Base-by-base conservation (phyloP, 2,329 filamentous ascomycete species). In the Colletotrichum shisoi region DNA sequence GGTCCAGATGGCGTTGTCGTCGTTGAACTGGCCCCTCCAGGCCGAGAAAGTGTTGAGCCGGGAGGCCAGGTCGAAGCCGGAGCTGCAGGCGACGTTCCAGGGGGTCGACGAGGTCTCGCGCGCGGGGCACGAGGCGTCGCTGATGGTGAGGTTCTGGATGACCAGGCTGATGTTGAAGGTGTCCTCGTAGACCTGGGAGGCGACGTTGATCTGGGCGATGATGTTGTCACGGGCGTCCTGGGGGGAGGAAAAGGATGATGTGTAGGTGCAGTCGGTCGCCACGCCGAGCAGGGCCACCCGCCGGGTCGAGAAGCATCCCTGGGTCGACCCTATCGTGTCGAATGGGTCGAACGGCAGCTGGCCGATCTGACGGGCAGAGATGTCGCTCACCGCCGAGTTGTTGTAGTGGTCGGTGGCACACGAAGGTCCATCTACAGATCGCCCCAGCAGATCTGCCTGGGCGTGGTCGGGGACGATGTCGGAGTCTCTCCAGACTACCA, bases 261-360 rank as follows among this genome's bases (percentile, higher is more conserved):
- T 91, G 74, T 96, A 97, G 6, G 87, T 89, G 79, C 93, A 97
- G 76, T 97, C 93, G 0, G 92, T 93, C 4, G 92, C 93, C 24
- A 97, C 86, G n/a, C 94, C 94, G n/a, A 97, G 85, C 48, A 96
- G 82, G 0, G 94, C 93, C 37, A 97, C 91, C 75, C 90, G 92
- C 69, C 92, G 86, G 4, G 91, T 91, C 1, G 84, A 87, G 7
- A 93, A 93, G 74, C 93, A 97, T 56, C 94, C 94, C 5, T 79
- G 74, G 0, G 90, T 91, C 62, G 85, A 88, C 42, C 93, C 93
- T 73, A 97, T 93, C 13, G 84, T 91, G 39, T 37, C 42, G 39
- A 44, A 17, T 7, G 42, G 54, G 42, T 58, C 54, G 27, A 58
- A 45, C 3, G 37, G 37, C 27, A 8, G 27, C 27, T 31, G 27